Evolutionary conservation across 176 grass and related monocot genomes (phyloP), one percentile per base, ranked within the genome.

Genomic region (Eremochloa ophiuroides): DNA sequence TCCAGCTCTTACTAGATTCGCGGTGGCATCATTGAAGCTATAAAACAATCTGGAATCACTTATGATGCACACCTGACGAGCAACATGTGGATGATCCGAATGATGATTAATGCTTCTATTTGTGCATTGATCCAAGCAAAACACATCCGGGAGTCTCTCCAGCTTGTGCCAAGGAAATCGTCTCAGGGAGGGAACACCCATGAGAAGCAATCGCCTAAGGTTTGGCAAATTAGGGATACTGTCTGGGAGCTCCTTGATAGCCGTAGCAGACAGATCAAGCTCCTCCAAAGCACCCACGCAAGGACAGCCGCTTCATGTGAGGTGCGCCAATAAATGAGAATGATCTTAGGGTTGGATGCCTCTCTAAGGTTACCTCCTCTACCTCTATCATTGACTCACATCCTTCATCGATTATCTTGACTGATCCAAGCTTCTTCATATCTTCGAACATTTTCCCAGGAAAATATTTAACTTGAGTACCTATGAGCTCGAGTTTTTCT

Each of bases 161-260:
- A 83, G 0, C 15, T n/a, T 3, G n/a, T 88, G 80, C 86, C 86
- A 88, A 14, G 80, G 86, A 22, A 83, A 88, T 12, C 86, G 6
- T 9, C 17, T 18, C 4, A 78, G 2, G 14, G 4, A 73, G 13
- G 80, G 26, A 78, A 78, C 74, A 22, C 11, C 74, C 26, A 66
- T 0, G 0, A 88, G 7, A 33, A 88, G 44, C 7, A 88, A 72
- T 3, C 0, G 0, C 27, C 27, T 78, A 66, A 88, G 80, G 4
- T 34, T 0, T 0, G 86, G 59, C 0, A 16, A 2, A 10, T 83
- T 8, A 18, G 16, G 35, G 58, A 83, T 73, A 0, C 31, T 71
- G 34, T 48, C 46, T 15, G 18, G 1, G 4, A 87, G 23, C 0
- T 8, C 0, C 12, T 40, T 70, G 38, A 87, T 72, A 71, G 26